Percentiles rank a stretch among this genome's conserved stretches.
Evolutionary conservation across 805 yeast genomes (phyloP).

Genomic region (Monosporozyma aerobia): DNA sequence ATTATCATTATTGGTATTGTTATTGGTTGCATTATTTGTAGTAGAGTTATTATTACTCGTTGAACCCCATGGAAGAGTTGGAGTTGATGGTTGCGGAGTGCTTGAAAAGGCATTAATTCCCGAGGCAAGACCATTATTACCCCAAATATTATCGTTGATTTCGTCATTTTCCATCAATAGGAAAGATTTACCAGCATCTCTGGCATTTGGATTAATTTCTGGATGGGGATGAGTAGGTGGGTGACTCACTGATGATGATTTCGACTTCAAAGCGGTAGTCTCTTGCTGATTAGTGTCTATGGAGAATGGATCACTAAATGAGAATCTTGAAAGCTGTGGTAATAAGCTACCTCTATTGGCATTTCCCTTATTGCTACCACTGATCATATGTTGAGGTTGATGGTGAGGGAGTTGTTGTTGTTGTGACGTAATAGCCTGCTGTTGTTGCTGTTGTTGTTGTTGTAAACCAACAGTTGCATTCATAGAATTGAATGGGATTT

Average conservation of each 20-base stretch:
- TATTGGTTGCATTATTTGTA: background rate
- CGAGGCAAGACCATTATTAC: constrained; percentile 25
- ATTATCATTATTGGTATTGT: background rate
- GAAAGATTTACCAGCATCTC: constrained; percentile 35
- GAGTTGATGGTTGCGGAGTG: constrained; percentile 25
- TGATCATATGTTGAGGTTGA: background rate
- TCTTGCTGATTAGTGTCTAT: constrained; percentile 19
- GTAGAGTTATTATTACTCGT: constrained; percentile 3
- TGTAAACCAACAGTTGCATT: background rate
- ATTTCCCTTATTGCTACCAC: background rate
- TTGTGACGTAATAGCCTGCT: background rate
- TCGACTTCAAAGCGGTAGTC: background rate
- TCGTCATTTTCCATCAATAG: constrained; percentile 34
- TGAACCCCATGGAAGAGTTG: constrained; percentile 26
- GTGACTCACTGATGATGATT: constrained; percentile 3
- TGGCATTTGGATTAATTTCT: constrained; percentile 11
- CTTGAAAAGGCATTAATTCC: constrained; percentile 23
- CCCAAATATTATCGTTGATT: constrained; percentile 30
- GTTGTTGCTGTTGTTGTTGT: constrained; percentile 3
- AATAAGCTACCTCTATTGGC: constrained; percentile 36
- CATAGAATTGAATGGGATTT: constrained; percentile 11
- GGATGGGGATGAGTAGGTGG: background rate
- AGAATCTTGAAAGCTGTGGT: constrained; percentile 55
- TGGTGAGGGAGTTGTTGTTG: background rate
- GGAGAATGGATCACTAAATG: constrained; percentile 59